Conservation (phyloP, 306 rosid genomes). For the Rubus parviflorus region DNA sequence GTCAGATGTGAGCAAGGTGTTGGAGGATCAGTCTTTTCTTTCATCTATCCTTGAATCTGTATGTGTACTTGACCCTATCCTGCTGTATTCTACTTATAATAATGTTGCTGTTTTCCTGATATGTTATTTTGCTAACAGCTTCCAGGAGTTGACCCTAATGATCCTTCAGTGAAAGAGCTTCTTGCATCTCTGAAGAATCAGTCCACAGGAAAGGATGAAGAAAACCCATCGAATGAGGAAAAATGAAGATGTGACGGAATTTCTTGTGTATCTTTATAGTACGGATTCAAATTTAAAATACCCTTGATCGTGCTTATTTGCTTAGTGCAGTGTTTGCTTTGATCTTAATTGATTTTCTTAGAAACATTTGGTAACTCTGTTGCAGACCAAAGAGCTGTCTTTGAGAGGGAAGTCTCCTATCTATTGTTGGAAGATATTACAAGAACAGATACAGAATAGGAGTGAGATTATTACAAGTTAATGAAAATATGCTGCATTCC, state of each 20-base stretch:
- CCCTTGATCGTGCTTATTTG: neutral
- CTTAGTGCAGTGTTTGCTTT: neutral
- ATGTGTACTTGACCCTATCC: slow-evolving; percentile 9
- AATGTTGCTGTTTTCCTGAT: slow-evolving; percentile 9
- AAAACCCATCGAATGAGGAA: slow-evolving; percentile 27
- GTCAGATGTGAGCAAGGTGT: slow-evolving; percentile 34
- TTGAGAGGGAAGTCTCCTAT: neutral
- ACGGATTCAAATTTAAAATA: slow-evolving; percentile 2
- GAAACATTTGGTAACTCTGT: slow-evolving; percentile 4
- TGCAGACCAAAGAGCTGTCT: slow-evolving; percentile 8
- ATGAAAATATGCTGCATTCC: slow-evolving; percentile 3
- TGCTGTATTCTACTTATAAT: neutral
- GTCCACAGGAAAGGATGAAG: slow-evolving; percentile 34
- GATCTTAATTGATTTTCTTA: neutral
- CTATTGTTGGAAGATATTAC: slow-evolving; percentile 5
- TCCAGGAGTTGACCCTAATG: slow-evolving; percentile 50
- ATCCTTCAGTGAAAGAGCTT: slow-evolving; percentile 43
- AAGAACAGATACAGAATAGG: slow-evolving; percentile 8
- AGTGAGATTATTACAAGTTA: neutral
- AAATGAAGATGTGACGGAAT: slow-evolving; percentile 23
- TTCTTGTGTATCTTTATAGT: slow-evolving; percentile 2
- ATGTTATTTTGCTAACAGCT: slow-evolving; percentile 24
- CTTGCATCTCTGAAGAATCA: slow-evolving; percentile 38
- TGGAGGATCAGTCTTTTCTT: slow-evolving; percentile 39
- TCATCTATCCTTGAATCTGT: slow-evolving; percentile 42